Evolutionary conservation across 345 rosid genomes (phyloP).

Genomic region (Citrus reticulata): DNA sequence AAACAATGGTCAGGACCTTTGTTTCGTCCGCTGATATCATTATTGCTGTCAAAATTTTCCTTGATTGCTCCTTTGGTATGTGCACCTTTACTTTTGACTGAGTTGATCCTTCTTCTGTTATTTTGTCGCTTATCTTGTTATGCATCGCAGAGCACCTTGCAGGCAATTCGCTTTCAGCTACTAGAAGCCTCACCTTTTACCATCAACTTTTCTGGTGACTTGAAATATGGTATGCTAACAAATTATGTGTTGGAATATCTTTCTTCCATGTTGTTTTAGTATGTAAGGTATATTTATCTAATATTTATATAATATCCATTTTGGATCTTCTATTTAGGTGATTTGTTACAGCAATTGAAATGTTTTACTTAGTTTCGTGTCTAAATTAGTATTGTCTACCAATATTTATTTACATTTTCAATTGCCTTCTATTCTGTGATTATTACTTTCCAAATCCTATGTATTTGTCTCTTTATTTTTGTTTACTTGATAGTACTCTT

Average conservation of each 20-base stretch:
- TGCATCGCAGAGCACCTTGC: constrained; percentile 57
- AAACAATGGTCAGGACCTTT: constrained; percentile 60
- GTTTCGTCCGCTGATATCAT: constrained; percentile 58
- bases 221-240: constrained; percentile 66
- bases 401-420: not conserved
- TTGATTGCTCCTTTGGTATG: constrained; percentile 82
- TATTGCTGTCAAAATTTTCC: constrained; percentile 75
- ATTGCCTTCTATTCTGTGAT: not conserved
- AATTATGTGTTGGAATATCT: not conserved
- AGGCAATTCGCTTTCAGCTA: constrained; percentile 82
- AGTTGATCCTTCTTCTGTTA: constrained; percentile 1
- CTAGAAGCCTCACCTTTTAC: constrained; percentile 68
- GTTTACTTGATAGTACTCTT: not conserved
- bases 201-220: constrained; percentile 79
- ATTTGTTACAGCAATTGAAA: not conserved
- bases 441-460: not conserved
- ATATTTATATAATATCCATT: not conserved
- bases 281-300: not conserved
- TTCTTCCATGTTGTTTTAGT: not conserved
- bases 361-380: not conserved
- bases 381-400: not conserved
- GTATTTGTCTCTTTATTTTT: not conserved
- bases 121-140: constrained; percentile 10
- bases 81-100: constrained; percentile 2
- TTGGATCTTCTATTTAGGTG: not conserved